Conservation (phyloP, 108 stramenopile genomes). For the Stephanodiscus minutulus region DNA sequence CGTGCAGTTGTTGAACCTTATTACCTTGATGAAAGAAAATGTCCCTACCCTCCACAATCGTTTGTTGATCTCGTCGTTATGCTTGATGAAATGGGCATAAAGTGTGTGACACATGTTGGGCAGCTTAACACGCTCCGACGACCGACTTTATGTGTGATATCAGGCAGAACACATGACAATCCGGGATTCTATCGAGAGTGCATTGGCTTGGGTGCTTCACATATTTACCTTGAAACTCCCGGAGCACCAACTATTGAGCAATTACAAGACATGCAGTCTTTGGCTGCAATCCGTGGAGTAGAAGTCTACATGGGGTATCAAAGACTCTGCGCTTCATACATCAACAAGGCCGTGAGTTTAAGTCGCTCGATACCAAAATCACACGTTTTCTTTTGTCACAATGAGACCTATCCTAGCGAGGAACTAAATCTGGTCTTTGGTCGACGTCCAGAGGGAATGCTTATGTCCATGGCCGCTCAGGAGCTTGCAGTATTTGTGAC, state of each 20-base stretch:
- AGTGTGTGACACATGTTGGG: conserved; percentile 30
- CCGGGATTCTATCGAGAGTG: conserved; percentile 61
- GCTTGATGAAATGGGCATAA: conserved; percentile 41
- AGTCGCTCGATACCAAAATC: conserved; percentile 29
- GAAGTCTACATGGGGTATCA: conserved; percentile 84
- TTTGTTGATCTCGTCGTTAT: conserved; percentile 47
- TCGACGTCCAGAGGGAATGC: conserved; percentile 82
- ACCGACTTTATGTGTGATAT: conserved; percentile 50
- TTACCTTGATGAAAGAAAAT: conserved; percentile 43
- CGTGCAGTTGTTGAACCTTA: conserved; percentile 73
- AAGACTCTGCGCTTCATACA: conserved; percentile 74
- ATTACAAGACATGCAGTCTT: conserved; percentile 60
- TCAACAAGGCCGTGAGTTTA: conserved; percentile 52
- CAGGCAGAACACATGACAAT: conserved; percentile 73
- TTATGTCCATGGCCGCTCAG: conserved; percentile 87
- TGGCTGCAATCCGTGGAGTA: conserved; percentile 44
- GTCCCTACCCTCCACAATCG: conserved; percentile 40
- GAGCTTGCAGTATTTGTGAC: conserved; percentile 78
- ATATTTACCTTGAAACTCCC: conserved; percentile 83
- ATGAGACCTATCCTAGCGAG: conserved; percentile 64
- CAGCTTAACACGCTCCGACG: conserved; percentile 45
- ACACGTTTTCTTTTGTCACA: conserved; percentile 79
- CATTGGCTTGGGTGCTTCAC: conserved; percentile 52
- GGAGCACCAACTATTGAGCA: conserved; percentile 75
- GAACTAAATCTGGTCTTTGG: conserved; percentile 65